Conservation (phyloP, 805 yeast genomes). For the Hanseniaspora pseudoguilliermondii region DNA sequence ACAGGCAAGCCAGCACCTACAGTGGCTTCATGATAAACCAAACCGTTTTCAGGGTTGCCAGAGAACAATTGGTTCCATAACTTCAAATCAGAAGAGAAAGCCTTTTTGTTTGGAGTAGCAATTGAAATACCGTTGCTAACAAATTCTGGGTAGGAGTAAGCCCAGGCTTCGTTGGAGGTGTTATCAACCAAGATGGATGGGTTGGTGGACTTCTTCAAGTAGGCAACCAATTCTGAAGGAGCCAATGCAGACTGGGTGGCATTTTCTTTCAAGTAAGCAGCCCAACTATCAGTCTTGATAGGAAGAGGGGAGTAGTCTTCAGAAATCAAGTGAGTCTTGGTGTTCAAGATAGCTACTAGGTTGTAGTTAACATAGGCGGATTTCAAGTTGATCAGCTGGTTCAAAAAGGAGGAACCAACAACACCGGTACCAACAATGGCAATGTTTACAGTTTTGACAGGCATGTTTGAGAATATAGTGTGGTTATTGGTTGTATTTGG, state of each 20-base stretch:
- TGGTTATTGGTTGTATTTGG: not conserved
- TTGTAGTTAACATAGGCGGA: conserved; percentile 52
- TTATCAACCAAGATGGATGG: conserved; percentile 87
- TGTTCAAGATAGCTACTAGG: conserved; percentile 67
- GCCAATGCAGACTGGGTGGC: conserved; percentile 34
- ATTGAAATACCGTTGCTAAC: conserved; percentile 70
- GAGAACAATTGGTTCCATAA: conserved; percentile 72
- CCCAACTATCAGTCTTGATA: conserved; percentile 39
- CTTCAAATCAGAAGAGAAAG: conserved; percentile 64
- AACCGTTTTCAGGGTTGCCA: conserved; percentile 39
- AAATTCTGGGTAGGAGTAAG: conserved; percentile 64
- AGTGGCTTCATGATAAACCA: conserved; percentile 94
- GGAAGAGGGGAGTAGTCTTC: conserved; percentile 61
- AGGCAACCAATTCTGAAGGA: conserved; percentile 46
- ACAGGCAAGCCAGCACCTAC: conserved; percentile 98
- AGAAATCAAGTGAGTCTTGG: conserved; percentile 56
- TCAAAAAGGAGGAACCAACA: conserved; percentile 83
- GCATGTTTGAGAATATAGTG: conserved; percentile 26
- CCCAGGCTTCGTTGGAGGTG: conserved; percentile 73
- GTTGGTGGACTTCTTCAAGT: conserved; percentile 47
- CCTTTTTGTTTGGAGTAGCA: conserved; percentile 98
- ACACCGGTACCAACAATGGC: conserved; percentile 84
- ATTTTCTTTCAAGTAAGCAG: conserved; percentile 34
- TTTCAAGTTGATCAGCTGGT: conserved; percentile 56
- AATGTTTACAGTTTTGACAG: conserved; percentile 42